Base-by-base conservation (phyloP, 1,284 basidiomycete genomes). In the Neonothopanus nambi region DNA sequence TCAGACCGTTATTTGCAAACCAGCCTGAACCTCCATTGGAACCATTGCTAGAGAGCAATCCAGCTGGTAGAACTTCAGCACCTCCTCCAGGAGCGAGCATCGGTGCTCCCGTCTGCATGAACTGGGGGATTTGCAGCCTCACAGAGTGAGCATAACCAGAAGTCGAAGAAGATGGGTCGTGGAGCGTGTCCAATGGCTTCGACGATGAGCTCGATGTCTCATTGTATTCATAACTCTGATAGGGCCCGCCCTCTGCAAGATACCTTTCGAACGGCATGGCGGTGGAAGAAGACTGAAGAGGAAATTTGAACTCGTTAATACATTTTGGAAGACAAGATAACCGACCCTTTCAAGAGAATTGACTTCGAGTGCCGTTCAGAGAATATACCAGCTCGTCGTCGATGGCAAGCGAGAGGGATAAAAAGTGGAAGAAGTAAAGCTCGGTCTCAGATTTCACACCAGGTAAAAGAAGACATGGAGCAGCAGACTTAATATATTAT, bases 21-120 rank as follows among this genome's bases (percentile, higher is more conserved):
- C 83, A 85, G 9, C 72, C 62, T n/a, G 73, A 73, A 50, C 66
- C 63, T 39, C 69, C 57, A 15, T 41, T 6, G 26, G 24, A 20
- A 33, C 12, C 68, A 61, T 55, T 65, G 58, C 54, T 69, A 48
- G 58, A 63, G 37, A 78, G 66, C 51, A 80, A 67, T 36, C 77
- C 73, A 6, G 73, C 70, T 1, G 82, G 78, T 15, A 88, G 63
- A 9, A 85, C 80, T 65, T 89, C 87, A 11, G 82, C 86, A 42
- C 87, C 86, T 33, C 87, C 86, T n/a, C 85, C 86, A 4, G 77
- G 80, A 2, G 83, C 83, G 23, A 89, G 74, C 7, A 78, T 76
- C 12, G 84, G 81, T 0, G 77, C 71, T 3, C 77, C 76, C 51
- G 69, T 68, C 58, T 82, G 70, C 66, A 89, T 77, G 63, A 85